These are phyloP conservation scores for Morella rubra DNA, from an alignment of 306 rosid species.

Conservation along the genomic window DNA sequence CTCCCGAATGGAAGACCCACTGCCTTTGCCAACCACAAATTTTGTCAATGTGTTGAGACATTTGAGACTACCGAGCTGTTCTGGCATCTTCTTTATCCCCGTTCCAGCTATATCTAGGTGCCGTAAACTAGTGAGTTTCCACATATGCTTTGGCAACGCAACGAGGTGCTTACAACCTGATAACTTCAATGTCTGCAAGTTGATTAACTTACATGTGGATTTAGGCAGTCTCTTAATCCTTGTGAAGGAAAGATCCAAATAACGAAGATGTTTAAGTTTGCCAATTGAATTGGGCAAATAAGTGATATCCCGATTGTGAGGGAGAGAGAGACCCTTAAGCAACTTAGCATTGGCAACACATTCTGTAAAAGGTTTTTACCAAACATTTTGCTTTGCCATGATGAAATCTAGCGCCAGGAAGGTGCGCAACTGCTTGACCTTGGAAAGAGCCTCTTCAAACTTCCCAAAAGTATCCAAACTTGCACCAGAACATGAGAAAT, in stretches of 20 bases:
- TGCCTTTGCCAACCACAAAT: no score
- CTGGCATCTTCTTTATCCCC: no score
- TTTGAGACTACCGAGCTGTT: no score
- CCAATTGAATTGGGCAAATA: not conserved
- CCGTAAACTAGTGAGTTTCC: constrained; percentile 1
- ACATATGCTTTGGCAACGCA: constrained; percentile 1
- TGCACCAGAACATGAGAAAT: no score
- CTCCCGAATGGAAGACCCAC: no score
- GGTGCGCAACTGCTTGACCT: no score
- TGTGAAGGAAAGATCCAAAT: not conserved
- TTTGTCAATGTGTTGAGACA: no score
- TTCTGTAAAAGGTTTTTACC: no score
- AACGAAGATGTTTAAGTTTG: constrained; percentile 3
- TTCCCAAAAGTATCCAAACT: no score
- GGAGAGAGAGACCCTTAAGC: not conserved
- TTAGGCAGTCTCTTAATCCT: not conserved
- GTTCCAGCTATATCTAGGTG: not conserved
- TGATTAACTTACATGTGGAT: not conserved
- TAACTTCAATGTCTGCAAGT: constrained; percentile 20
- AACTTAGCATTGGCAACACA: not conserved
- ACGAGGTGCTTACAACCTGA: rapidly evolving
- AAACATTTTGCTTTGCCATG: no score
- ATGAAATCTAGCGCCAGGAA: not conserved
- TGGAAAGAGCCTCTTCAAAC: no score
- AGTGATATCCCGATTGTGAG: no score